Conservation (phyloP, 345 rosid species). For the Corchorus olitorius region DNA sequence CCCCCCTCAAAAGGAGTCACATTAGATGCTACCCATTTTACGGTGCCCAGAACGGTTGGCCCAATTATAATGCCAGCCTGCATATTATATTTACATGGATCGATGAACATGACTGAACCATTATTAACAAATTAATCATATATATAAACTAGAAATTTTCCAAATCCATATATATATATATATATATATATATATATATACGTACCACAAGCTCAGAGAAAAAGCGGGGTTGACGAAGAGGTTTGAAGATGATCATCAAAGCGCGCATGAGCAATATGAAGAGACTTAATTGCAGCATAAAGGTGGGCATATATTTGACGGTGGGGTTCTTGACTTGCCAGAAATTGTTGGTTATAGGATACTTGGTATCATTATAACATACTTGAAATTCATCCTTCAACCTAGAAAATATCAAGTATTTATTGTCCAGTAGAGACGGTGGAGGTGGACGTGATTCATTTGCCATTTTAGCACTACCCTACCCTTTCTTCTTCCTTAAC, state of each 20-base stretch:
- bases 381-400: background rate
- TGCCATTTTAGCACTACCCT: background rate
- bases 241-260: slow-evolving; percentile 14
- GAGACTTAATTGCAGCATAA: slow-evolving; percentile 8
- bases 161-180: no score
- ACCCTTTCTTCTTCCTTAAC: background rate
- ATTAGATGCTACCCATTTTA: background rate
- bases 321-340: slow-evolving; percentile 17
- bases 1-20: slow-evolving; percentile 18
- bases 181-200: no score
- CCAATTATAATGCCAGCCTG: slow-evolving; percentile 15
- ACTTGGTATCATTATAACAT: slow-evolving; percentile 12
- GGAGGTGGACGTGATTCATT: no score
- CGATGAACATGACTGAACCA: background rate
- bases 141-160: no score
- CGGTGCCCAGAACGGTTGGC: background rate
- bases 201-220: slow-evolving; percentile 17
- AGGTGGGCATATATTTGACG: background rate
- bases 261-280: background rate
- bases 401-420: background rate
- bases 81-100: background rate
- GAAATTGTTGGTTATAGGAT: background rate
- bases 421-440: background rate
- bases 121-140: background rate
- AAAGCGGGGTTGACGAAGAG: slow-evolving; percentile 22